These are phyloP conservation scores for Petasospora fabianii DNA, from an alignment of 1,139 yeast species.

Conservation along the genomic window DNA sequence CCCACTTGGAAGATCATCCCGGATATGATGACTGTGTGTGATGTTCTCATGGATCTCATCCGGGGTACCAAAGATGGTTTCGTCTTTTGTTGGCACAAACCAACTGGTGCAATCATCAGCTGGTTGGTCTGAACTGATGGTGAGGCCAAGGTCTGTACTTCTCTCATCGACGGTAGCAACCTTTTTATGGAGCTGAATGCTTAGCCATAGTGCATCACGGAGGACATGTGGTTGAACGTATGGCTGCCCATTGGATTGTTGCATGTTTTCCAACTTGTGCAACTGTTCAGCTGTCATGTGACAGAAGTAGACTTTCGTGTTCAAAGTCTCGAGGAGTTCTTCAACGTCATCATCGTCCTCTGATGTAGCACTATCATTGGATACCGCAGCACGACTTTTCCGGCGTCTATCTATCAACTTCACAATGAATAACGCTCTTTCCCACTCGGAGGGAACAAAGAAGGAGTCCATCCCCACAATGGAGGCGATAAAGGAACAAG, in stretches of 20 bases:
- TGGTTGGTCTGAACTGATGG: slow-evolving; percentile 20
- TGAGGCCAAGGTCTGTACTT: slow-evolving; percentile 25
- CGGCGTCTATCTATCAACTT: slow-evolving; percentile 35
- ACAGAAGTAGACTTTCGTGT: slow-evolving; percentile 41
- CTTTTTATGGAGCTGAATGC: slow-evolving; percentile 37
- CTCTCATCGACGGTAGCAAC: slow-evolving; percentile 25
- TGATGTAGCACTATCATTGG: not conserved
- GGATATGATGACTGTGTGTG: slow-evolving; percentile 20
- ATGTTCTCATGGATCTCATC: slow-evolving; percentile 20
- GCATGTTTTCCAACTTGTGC: slow-evolving; percentile 37
- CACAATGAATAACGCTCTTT: slow-evolving; percentile 43
- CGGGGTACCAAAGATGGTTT: slow-evolving; percentile 38
- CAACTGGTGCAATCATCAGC: slow-evolving; percentile 29
- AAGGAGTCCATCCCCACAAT: slow-evolving; percentile 46
- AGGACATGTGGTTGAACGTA: slow-evolving; percentile 37
- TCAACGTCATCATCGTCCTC: slow-evolving; percentile 19
- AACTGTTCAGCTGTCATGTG: slow-evolving; percentile 45
- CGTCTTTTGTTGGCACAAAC: slow-evolving; percentile 40
- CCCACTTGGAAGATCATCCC: slow-evolving; percentile 15
- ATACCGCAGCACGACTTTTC: not conserved
- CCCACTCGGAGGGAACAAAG: slow-evolving; percentile 51
- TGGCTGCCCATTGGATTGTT: slow-evolving; percentile 34
- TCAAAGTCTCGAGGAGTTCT: slow-evolving; percentile 25
- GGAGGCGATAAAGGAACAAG: slow-evolving; percentile 38
- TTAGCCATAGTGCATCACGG: slow-evolving; percentile 46